Evolutionary conservation across 2,329 filamentous ascomycete genomes (phyloP).

Genomic region (Talaromyces sp.): DNA sequence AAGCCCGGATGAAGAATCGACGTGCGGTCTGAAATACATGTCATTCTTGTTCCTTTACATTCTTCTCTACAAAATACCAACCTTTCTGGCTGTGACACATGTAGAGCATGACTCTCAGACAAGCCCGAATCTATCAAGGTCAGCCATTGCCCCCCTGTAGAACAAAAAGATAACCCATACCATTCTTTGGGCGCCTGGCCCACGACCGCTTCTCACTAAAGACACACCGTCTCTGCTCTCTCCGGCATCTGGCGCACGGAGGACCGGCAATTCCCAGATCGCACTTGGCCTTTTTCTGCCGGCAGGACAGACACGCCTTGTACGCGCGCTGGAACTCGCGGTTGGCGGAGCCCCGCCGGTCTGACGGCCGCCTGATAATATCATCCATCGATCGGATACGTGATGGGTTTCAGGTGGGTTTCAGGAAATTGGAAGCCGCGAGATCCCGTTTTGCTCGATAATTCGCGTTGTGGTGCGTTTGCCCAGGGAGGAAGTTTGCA

Average conservation of each 20-base stretch:
- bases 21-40: neutral
- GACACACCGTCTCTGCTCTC: slow-evolving; percentile 47
- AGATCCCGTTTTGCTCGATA: neutral
- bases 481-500: neutral
- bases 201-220: slow-evolving; percentile 41
- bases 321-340: slow-evolving; percentile 42
- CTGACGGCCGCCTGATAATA: slow-evolving; percentile 7
- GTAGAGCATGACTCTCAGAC: neutral
- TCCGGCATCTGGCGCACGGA: slow-evolving; percentile 45
- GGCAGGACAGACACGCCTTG: slow-evolving; percentile 51
- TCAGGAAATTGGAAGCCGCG: neutral
- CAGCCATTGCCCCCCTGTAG: neutral
- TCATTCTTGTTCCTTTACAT: neutral
- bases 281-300: slow-evolving; percentile 49
- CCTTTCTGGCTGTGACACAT: neutral
- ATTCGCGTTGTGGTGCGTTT: neutral
- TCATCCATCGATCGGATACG: slow-evolving; percentile 5
- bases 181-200: slow-evolving; percentile 33
- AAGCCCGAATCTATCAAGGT: neutral
- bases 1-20: slow-evolving; percentile 14
- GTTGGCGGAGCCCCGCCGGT: slow-evolving; percentile 8
- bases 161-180: slow-evolving; percentile 3
- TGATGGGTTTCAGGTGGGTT: neutral
- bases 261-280: slow-evolving; percentile 37
- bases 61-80: neutral